Conservation (phyloP, 345 rosid species). For the Psidium friedrichsthalianum region DNA sequence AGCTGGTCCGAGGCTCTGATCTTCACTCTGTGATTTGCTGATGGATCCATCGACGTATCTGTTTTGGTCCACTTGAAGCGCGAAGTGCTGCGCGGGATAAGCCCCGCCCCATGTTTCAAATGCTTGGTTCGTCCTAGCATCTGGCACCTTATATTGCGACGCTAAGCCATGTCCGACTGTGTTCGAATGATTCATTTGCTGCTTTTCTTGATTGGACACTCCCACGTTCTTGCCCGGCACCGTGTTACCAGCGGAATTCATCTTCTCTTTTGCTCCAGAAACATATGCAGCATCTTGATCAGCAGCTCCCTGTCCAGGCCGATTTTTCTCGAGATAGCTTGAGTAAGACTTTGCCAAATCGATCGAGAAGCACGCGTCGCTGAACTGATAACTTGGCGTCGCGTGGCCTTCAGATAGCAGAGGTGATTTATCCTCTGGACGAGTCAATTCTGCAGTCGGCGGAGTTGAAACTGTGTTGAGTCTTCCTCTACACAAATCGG, state of each 20-base stretch:
- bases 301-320: neutral
- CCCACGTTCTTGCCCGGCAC: neutral
- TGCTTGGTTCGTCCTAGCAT: conserved; percentile 3
- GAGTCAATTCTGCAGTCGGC: neutral
- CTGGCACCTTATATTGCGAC: neutral
- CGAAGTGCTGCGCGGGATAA: neutral
- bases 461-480: neutral
- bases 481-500: neutral
- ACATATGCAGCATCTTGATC: neutral
- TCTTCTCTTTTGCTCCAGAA: neutral
- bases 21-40: neutral
- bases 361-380: conserved; percentile 30
- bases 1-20: conserved; percentile 2
- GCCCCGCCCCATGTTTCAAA: neutral
- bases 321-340: neutral
- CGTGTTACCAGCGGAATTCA: neutral
- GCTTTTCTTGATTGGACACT: neutral
- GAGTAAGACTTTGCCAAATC: conserved; percentile 31
- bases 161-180: neutral
- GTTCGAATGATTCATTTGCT: neutral
- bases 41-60: conserved; percentile 5
- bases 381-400: conserved; percentile 32
- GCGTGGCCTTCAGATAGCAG: conserved; percentile 15
- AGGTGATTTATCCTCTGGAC: conserved; percentile 3
- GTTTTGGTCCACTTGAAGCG: neutral